These are phyloP conservation scores for Termitomyces sp. DNA, from an alignment of 768 basidiomycete species.

Conservation along the genomic window DNA sequence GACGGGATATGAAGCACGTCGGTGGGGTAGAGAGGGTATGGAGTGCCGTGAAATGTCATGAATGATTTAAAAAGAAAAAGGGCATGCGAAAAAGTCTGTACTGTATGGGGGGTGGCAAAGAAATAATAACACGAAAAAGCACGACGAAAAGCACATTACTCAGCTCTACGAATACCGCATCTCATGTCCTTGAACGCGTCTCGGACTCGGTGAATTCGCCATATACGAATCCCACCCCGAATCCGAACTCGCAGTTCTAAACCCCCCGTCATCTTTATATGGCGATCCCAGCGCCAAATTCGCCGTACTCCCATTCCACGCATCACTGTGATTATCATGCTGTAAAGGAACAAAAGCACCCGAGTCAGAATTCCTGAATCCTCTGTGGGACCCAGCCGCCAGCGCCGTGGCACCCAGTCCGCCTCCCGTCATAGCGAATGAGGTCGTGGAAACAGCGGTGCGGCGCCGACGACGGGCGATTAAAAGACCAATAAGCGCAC, in stretches of 20 bases:
- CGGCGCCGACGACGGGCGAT: slow-evolving; percentile 50
- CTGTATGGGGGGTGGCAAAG: neutral
- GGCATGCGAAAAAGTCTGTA: slow-evolving; percentile 5
- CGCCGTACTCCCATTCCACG: slow-evolving; percentile 53
- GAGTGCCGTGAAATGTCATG: slow-evolving; percentile 4
- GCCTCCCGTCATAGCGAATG: slow-evolving; percentile 19
- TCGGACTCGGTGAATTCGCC: slow-evolving; percentile 11
- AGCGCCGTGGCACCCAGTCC: slow-evolving; percentile 10
- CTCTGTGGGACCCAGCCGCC: slow-evolving; percentile 22
- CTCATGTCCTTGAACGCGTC: neutral
- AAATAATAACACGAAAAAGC: neutral
- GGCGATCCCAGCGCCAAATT: slow-evolving; percentile 33
- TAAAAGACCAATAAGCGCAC: slow-evolving; percentile 48
- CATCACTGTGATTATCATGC: slow-evolving; percentile 51
- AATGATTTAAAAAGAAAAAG: neutral
- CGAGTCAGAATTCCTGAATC: slow-evolving; percentile 51
- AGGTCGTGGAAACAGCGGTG: slow-evolving; percentile 24
- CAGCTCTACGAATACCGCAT: slow-evolving; percentile 11
- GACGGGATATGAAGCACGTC: neutral
- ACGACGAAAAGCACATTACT: slow-evolving; percentile 7
- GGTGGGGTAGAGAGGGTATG: neutral
- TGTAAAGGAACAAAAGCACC: slow-evolving; percentile 70
- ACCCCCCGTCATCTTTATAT: slow-evolving; percentile 25
- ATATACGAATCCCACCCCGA: slow-evolving; percentile 28
- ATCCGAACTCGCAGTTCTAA: slow-evolving; percentile 28